phyloP scores from a whole-genome alignment of 805 yeast species.

The Candida rishiriensis region DNA sequence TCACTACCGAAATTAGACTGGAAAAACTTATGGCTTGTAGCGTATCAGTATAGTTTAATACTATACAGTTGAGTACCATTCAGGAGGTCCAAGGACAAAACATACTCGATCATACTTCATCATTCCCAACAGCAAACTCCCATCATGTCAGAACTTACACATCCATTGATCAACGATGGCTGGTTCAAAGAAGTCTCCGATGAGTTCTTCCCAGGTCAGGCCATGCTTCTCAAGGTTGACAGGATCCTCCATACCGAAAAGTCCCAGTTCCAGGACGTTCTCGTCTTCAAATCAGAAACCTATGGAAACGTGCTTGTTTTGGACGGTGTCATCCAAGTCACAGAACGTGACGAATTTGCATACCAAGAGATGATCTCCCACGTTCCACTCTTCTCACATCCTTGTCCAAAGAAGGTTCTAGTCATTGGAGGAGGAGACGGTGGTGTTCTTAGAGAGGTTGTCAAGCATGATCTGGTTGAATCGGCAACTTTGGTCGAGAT shows the following conservation, averaged over 20 bases:
- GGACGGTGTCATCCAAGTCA: constrained; percentile 87
- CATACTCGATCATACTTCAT: background rate
- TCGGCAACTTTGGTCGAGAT: constrained; percentile 80
- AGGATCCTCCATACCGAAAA: constrained; percentile 60
- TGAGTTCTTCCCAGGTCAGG: constrained; percentile 82
- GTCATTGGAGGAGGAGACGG: constrained; percentile 98
- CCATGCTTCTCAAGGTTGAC: constrained; percentile 62
- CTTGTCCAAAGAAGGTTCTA: constrained; percentile 66
- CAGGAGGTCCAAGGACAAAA: background rate
- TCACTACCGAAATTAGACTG: no score
- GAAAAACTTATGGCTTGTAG: no score
- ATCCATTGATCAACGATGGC: constrained; percentile 52
- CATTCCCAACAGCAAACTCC: no score
- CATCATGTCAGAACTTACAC: constrained; percentile 32
- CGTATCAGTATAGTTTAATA: no score
- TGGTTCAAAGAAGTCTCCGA: constrained; percentile 82
- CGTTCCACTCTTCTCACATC: constrained; percentile 74
- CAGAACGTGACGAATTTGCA: constrained; percentile 90
- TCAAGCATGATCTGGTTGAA: constrained; percentile 59
- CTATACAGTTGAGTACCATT: background rate
- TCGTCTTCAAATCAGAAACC: constrained; percentile 67
- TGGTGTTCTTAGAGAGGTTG: constrained; percentile 84
- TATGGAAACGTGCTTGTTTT: constrained; percentile 87
- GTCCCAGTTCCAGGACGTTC: constrained; percentile 75
- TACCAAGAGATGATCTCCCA: constrained; percentile 92